phyloP scores from a whole-genome alignment of 75 land plant genomes.

The Gnetum montanum region DNA sequence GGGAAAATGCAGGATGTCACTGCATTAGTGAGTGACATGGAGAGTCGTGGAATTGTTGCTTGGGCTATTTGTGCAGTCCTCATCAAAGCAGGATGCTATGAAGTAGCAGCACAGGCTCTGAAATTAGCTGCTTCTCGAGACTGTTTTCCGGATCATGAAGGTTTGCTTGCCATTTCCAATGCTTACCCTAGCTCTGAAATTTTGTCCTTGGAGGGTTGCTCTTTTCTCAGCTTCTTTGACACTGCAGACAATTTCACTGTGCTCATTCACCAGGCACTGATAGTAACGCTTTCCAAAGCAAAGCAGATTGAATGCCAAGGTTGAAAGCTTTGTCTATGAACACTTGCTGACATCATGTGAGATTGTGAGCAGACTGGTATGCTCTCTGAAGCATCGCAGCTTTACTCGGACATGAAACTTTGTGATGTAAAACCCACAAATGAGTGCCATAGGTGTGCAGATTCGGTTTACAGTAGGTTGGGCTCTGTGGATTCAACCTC shows the following conservation, averaged over 20 bases:
- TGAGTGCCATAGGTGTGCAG: conserved; percentile 23
- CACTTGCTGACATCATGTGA: conserved; percentile 36
- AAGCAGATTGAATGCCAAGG: conserved; percentile 11
- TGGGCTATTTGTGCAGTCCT: conserved; percentile 32
- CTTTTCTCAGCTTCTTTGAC: conserved; percentile 30
- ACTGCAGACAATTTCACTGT: conserved; percentile 5
- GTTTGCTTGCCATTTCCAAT: conserved; percentile 33
- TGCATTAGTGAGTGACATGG: conserved; percentile 37
- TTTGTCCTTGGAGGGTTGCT: conserved; percentile 19
- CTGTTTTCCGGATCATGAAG: conserved; percentile 20
- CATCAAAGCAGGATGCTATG: conserved; percentile 42
- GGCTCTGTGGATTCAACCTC: conserved; percentile 65
- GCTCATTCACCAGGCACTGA: conserved; percentile 24
- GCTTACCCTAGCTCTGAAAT: conserved; percentile 30
- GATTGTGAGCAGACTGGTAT: conserved; percentile 40
- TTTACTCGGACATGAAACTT: conserved; percentile 55
- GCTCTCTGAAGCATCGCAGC: conserved; percentile 39
- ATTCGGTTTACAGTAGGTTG: conserved; percentile 36
- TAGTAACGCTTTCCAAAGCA: conserved; percentile 43
- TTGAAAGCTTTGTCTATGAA: conserved; percentile 25
- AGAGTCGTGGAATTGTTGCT: conserved; percentile 23
- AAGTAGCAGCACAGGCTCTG: conserved; percentile 41
- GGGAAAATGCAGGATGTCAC: conserved; percentile 39
- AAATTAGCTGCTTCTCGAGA: conserved; percentile 35
- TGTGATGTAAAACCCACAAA: conserved; percentile 37